Evolutionary conservation across 2,329 filamentous ascomycete species (phyloP).

Genomic region (Aspergillus sp.): DNA sequence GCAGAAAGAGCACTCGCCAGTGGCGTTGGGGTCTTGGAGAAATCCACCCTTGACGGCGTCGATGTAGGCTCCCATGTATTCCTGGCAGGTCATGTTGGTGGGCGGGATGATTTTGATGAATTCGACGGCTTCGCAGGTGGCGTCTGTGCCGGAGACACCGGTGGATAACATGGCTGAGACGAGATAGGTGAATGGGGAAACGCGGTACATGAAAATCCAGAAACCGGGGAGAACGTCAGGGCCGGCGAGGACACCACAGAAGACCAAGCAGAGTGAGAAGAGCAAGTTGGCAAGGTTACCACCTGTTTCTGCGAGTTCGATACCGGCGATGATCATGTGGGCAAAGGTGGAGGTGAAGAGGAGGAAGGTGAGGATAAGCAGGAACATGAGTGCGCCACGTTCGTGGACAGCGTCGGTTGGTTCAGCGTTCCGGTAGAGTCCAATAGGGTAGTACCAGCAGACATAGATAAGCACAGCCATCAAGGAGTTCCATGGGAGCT

Average conservation of each 20-base stretch:
- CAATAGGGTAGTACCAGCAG: constrained; percentile 68
- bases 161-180: constrained; percentile 47
- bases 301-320: constrained; percentile 69
- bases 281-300: constrained; percentile 62
- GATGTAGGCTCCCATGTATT: constrained; percentile 49
- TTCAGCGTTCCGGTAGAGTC: constrained; percentile 45
- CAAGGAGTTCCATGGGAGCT: constrained; percentile 66
- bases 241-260: constrained; percentile 56
- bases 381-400: constrained; percentile 64
- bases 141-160: constrained; percentile 33
- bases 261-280: constrained; percentile 59
- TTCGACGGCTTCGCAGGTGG: constrained; percentile 34
- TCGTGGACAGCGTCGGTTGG: constrained; percentile 43
- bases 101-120: constrained; percentile 48
- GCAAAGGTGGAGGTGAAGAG: constrained; percentile 72
- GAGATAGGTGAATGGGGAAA: constrained; percentile 66
- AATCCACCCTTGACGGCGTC: constrained; percentile 33
- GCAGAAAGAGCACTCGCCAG: constrained; percentile 52
- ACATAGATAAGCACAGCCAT: constrained; percentile 64
- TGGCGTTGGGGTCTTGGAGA: constrained; percentile 47
- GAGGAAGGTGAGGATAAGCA: constrained; percentile 66
- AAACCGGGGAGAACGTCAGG: constrained; percentile 64
- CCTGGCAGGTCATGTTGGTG: constrained; percentile 59
- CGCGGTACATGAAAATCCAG: constrained; percentile 77
- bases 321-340: constrained; percentile 69